A percentile compares a stretch with the other conserved stretches of the same genome.
These are phyloP conservation scores for Ambrosia trifida DNA, from an alignment of 129 eudicot species.

Conservation along the genomic window DNA sequence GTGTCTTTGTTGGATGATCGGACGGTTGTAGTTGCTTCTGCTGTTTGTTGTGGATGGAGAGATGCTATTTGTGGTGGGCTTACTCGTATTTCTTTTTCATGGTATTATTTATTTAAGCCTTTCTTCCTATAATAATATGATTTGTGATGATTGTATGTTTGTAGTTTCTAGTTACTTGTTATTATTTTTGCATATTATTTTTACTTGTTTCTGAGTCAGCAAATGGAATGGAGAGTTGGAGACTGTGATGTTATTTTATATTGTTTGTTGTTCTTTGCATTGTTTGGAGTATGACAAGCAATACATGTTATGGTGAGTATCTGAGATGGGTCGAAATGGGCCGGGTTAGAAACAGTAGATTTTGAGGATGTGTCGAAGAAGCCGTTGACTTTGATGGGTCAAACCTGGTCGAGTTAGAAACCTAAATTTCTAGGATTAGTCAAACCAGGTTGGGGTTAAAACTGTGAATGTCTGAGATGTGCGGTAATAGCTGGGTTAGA, in stretches of 20 bases:
- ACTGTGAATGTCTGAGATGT: neutral
- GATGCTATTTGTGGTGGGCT: constrained; percentile 77
- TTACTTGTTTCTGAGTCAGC: too few species aligned
- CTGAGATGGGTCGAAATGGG: neutral
- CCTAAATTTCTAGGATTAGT: neutral
- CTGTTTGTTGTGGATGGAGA: constrained; percentile 90
- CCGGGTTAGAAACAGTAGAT: neutral
- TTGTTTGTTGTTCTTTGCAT: too few species aligned
- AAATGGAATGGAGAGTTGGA: too few species aligned
- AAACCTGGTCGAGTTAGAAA: neutral
- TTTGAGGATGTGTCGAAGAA: neutral
- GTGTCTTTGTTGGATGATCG: constrained; percentile 65
- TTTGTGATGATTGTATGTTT: too few species aligned
- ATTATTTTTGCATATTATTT: too few species aligned
- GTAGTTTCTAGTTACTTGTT: too few species aligned
- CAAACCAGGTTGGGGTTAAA: neutral
- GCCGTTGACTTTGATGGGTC: too few species aligned
- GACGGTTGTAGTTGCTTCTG: constrained; percentile 73
- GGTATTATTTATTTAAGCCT: constrained; percentile 37
- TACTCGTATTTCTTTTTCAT: constrained; percentile 69
- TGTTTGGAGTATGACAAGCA: too few species aligned
- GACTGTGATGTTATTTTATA: too few species aligned
- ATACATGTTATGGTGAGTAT: too few species aligned
- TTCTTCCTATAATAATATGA: too few species aligned
- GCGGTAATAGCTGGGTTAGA: neutral